phyloP scores from a whole-genome alignment of 2,329 filamentous ascomycete genomes.

The Colletotrichum magnum region DNA sequence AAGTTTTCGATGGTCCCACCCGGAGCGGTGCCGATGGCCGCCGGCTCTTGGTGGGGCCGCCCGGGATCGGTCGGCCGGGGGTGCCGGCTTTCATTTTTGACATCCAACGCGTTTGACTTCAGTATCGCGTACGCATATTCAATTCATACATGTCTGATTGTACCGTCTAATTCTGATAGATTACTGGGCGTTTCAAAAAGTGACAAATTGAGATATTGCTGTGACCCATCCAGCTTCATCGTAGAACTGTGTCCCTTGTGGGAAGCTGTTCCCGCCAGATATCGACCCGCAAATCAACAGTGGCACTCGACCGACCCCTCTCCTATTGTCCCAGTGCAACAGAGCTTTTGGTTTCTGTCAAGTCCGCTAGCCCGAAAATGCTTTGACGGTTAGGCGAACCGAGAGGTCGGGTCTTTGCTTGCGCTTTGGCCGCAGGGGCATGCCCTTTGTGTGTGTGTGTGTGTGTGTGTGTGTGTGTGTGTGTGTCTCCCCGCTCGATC shows the following conservation, averaged over 20 bases:
- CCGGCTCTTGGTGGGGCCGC: neutral
- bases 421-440: conserved; percentile 21
- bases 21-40: neutral
- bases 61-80: neutral
- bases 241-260: neutral
- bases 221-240: neutral
- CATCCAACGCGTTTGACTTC: neutral
- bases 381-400: conserved; percentile 18
- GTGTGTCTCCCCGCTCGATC: conserved; percentile 3
- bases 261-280: neutral
- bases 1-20: neutral
- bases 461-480: too few species aligned
- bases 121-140: neutral
- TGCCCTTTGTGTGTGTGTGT: neutral
- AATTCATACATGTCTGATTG: neutral
- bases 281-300: too few species aligned
- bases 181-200: too few species aligned
- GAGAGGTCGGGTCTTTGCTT: conserved; percentile 9
- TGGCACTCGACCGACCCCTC: too few species aligned
- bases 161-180: too few species aligned
- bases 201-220: too few species aligned
- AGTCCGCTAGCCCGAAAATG: neutral
- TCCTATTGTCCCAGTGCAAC: too few species aligned
- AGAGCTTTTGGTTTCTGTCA: conserved; percentile 13
- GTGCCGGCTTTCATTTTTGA: neutral